phyloP scores from a whole-genome alignment of 768 basidiomycete species.

The Trametes coccinea region DNA sequence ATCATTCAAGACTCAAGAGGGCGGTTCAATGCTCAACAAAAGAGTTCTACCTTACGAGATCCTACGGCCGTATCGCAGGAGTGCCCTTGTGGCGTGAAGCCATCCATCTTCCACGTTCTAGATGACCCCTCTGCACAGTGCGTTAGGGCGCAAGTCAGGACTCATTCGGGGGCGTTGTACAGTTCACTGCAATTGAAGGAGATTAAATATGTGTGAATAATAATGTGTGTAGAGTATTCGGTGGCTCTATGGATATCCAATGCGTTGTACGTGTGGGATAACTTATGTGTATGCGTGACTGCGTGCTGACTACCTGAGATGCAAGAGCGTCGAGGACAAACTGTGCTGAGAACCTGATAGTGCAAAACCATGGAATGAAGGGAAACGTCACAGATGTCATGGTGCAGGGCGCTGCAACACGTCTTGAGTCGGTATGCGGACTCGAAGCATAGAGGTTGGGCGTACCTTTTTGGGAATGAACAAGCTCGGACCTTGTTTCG shows the following conservation, averaged over 20 bases:
- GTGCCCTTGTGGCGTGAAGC: too few species aligned
- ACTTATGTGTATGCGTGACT: conserved; percentile 9
- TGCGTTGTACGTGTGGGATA: conserved; percentile 1
- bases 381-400: not conserved
- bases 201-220: too few species aligned
- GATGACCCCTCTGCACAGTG: too few species aligned
- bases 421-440: not conserved
- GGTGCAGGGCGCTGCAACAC: conserved; percentile 1
- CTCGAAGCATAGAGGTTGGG: not conserved
- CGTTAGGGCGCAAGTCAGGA: not conserved
- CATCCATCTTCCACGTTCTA: too few species aligned
- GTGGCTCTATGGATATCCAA: conserved; percentile 1
- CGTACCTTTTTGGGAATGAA: conserved; percentile 63
- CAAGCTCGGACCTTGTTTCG: conserved; percentile 45
- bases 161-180: too few species aligned
- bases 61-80: too few species aligned
- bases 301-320: not conserved
- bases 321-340: not conserved
- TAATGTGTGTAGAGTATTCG: not conserved
- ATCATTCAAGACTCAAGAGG: too few species aligned
- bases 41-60: too few species aligned
- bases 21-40: too few species aligned
- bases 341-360: not conserved
- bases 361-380: too few species aligned
- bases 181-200: too few species aligned